Evolutionary conservation across 2,329 filamentous ascomycete genomes (phyloP).

Genomic region (Coniochaeta sp.): DNA sequence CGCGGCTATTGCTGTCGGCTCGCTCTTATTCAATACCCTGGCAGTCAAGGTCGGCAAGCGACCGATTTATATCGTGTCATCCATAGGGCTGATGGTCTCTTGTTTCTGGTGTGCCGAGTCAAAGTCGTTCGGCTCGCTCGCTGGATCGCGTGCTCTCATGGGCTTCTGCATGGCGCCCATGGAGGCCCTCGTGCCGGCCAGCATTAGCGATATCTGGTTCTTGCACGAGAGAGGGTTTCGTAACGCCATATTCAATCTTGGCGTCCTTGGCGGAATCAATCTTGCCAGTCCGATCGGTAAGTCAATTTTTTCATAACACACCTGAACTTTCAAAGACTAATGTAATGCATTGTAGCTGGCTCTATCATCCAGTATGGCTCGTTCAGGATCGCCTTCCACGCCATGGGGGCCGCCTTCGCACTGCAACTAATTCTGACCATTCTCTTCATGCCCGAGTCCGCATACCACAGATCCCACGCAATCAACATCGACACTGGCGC

Average conservation of each 20-base stretch:
- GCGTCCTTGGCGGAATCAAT: constrained; percentile 32
- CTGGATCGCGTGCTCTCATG: constrained; percentile 22
- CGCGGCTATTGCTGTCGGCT: constrained; percentile 24
- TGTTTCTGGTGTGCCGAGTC: constrained; percentile 25
- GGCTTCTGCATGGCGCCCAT: constrained; percentile 29
- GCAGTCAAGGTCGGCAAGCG: constrained; percentile 29
- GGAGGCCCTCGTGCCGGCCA: constrained; percentile 29
- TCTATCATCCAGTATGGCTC: constrained; percentile 27
- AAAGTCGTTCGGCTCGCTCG: constrained; percentile 21
- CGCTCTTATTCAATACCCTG: constrained; percentile 24
- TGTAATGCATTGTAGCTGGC: constrained; percentile 18
- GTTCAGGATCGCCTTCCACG: constrained; percentile 23
- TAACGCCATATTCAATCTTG: constrained; percentile 31
- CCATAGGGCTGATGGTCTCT: constrained; percentile 22
- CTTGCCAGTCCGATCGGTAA: constrained; percentile 29
- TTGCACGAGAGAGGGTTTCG: constrained; percentile 33
- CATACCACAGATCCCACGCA: constrained; percentile 21
- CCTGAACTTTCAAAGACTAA: background rate
- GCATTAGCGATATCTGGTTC: constrained; percentile 32
- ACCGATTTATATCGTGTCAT: constrained; percentile 25
- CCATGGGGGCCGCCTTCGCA: constrained; percentile 31
- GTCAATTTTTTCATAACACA: background rate
- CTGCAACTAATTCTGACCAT: constrained; percentile 27
- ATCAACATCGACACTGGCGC: constrained; percentile 26
- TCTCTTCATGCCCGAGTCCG: constrained; percentile 34